A percentile compares a stretch with the other conserved stretches of the same genome.
Conservation (phyloP, 2,329 filamentous ascomycete genomes). For the Diaporthe sp. region DNA sequence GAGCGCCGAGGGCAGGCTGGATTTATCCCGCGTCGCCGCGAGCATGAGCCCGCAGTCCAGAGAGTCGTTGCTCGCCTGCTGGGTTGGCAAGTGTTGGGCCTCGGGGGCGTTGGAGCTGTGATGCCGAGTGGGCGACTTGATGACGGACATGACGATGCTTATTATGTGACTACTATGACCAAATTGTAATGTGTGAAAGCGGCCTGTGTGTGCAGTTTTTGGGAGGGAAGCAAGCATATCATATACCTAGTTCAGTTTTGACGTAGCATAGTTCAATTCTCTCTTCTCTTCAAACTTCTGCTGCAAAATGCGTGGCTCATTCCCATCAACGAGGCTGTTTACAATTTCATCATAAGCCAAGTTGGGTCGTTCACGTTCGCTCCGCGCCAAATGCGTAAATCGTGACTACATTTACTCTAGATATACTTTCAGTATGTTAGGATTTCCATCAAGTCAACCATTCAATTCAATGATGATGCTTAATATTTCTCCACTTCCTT, state of each 20-base stretch:
- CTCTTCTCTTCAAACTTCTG: constrained; percentile 5
- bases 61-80: constrained; percentile 68
- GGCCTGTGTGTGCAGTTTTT: neutral
- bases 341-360: too few species aligned
- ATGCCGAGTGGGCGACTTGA: neutral
- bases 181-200: constrained; percentile 29
- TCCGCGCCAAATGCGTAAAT: too few species aligned
- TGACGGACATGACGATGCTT: neutral
- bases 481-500: too few species aligned
- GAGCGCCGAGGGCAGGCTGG: constrained; percentile 34
- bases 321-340: too few species aligned
- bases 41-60: constrained; percentile 58
- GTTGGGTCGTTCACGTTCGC: too few species aligned
- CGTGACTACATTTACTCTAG: too few species aligned
- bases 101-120: constrained; percentile 25
- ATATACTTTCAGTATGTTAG: too few species aligned
- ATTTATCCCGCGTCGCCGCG: constrained; percentile 28
- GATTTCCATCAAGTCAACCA: too few species aligned
- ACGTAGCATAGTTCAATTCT: constrained; percentile 13
- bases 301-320: neutral
- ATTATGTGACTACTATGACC: neutral
- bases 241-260: constrained; percentile 17
- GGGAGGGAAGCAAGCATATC: constrained; percentile 1
- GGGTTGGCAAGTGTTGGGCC: constrained; percentile 34
- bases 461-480: too few species aligned